Base-by-base conservation (phyloP, 139 green algal species). In the Coelastrella sp. region DNA sequence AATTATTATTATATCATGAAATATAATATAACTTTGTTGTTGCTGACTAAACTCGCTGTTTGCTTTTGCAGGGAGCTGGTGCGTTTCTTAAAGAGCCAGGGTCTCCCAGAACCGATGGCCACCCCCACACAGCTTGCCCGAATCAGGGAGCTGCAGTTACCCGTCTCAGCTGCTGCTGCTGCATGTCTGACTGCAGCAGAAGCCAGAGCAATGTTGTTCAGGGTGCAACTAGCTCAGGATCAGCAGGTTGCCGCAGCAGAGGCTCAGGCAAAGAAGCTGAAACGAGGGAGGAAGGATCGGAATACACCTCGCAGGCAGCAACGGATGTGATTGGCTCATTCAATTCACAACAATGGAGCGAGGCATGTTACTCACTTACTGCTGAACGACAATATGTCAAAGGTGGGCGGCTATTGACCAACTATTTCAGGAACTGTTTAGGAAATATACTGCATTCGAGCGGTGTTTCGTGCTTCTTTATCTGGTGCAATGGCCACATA, bases 141-240 rank as follows among this genome's bases (percentile, higher is more conserved):
- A 49, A 90, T 90, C 4, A 35, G 11, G 8, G 86, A 90, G 75
- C 75, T 90, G 24, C 12, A 73, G 22, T 57, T 90, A 7, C 58
- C 57, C 6, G 0, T 59, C 0, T 27, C 6, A 20, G 15, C 73
- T 24, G 68, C 49, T 25, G 84, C 56, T 14, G 49, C 72, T n/a
- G 60, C 59, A 12, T 25, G 60, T 5, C 14, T 73, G 7, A 75
- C 59, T 61, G 68, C 81, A 60, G 81, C 81, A 75, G 58, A 90
- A 78, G 86, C 86, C 7, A 82, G 59, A 22, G 86, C 86, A 7
- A 25, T 76, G 74, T 60, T 90, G 86, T 90, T 79, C 58, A 76
- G 59, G 75, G 75, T 59, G 57, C 73, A 83, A 59, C 14, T 90
- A n/a, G 85, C 73, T 17, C 24, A 78, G 59, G 86, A 84, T 35